These are phyloP conservation scores for Hanseniaspora singularis DNA, from an alignment of 805 yeast species.

Conservation along the genomic window DNA sequence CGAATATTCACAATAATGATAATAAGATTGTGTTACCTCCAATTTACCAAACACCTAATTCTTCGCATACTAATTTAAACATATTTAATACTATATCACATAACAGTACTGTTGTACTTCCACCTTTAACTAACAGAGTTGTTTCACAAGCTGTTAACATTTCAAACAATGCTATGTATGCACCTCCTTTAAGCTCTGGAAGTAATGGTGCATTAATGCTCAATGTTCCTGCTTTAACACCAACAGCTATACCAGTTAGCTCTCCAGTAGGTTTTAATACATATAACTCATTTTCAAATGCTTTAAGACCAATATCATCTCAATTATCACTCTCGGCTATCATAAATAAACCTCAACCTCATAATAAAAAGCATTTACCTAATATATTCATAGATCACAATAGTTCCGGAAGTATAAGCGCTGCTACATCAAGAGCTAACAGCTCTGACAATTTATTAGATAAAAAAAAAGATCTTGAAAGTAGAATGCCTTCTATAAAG, in stretches of 20 bases:
- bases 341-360: too few species aligned
- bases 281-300: not conserved
- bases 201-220: too few species aligned
- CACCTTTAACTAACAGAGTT: not conserved
- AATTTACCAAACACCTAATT: conserved; percentile 7
- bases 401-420: not conserved
- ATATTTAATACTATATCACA: not conserved
- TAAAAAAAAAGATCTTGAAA: not conserved
- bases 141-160: too few species aligned
- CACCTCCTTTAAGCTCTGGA: too few species aligned
- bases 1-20: too few species aligned
- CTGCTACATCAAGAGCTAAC: not conserved
- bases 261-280: not conserved
- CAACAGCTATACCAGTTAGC: too few species aligned
- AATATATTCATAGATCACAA: too few species aligned
- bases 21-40: not conserved
- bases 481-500: conserved; percentile 7
- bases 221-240: too few species aligned
- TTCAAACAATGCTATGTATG: too few species aligned
- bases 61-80: not conserved
- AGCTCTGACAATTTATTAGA: not conserved
- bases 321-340: not conserved
- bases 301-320: not conserved
- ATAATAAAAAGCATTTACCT: too few species aligned
- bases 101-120: not conserved